Percentiles rank a stretch among this genome's conserved stretches.
Conservation (phyloP, 2,329 filamentous ascomycete genomes). For the Pseudogymnoascus verrucosus region DNA sequence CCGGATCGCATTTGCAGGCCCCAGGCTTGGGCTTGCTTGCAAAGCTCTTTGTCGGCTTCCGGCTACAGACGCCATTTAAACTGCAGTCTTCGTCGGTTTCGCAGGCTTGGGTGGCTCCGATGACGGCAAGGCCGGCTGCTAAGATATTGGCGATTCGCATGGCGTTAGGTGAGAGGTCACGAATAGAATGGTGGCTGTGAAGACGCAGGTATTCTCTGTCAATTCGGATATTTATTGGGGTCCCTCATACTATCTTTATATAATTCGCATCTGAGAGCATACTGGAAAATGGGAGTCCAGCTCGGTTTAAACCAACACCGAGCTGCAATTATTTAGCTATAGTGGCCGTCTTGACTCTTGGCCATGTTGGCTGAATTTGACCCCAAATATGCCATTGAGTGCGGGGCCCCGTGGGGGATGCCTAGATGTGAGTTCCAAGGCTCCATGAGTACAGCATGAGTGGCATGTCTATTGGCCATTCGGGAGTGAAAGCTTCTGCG, state of each 20-base stretch:
- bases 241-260: neutral
- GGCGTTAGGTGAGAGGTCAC: neutral
- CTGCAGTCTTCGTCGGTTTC: constrained; percentile 31
- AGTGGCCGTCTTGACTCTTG: neutral
- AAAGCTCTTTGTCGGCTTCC: neutral
- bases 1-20: constrained; percentile 29
- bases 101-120: neutral
- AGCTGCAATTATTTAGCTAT: neutral
- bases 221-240: neutral
- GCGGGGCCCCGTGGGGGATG: neutral
- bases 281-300: neutral
- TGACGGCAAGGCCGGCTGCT: neutral
- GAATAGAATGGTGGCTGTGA: neutral
- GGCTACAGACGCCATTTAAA: constrained; percentile 32
- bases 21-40: constrained; percentile 11
- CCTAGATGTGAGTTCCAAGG: neutral
- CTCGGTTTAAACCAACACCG: constrained; percentile 2
- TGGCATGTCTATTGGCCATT: neutral
- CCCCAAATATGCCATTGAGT: neutral
- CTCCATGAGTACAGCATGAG: neutral
- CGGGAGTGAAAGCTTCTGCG: neutral
- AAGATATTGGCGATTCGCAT: neutral
- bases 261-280: neutral
- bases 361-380: neutral
- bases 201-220: neutral